Base-by-base conservation (phyloP, 139 green algal genomes). In the Mychonastes homosphaera region DNA sequence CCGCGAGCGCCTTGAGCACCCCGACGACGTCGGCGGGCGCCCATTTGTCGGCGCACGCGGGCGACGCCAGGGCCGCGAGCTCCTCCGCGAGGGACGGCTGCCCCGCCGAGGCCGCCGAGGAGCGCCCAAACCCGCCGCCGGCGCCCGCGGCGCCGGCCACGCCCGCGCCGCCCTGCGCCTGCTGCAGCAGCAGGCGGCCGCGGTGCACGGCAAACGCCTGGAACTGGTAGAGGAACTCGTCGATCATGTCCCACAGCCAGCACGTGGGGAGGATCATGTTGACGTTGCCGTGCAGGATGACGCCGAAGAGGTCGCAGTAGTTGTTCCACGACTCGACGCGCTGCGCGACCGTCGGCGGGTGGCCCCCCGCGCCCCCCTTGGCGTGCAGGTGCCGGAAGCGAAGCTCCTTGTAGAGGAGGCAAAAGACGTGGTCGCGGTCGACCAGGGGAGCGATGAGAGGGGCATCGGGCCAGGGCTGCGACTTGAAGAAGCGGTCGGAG, bases 211-310 rank as follows among this genome's bases (percentile, higher is more conserved):
- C 75, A 63, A 90, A 96, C 8, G 71, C 81, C 77, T 98, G 91
- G 65, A 93, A 82, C 79, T 99, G 93, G 74, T 98, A 99, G 19
- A 97, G 77, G 77, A 96, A 98, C 77, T 99, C 93, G 59, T 99
- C 93, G 28, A 99, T 69, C 90, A 98, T 98, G 74, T 97, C 88
- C 87, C 88, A 99, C 53, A 99, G 78, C 93, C 93, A 99, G 33
- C 71, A 63, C 73, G 94, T 96, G 39, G 92, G 92, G 60, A 99
- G 78, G 81, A 91, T 77, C 89, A 99, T 97, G 76, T 97, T 99
- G 30, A 98, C 79, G 47, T 94, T 95, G 55, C 72, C 77, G 51
- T 86, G 73, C 59, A 97, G 72, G 55, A 97, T 84, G 46, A 97
- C 73, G 29, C 80, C 78, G 56, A 95, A 95, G 18, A 95, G 74